Evolutionary conservation across 179 eudicot genomes (phyloP).

Genomic region (Beta corolliflora): DNA sequence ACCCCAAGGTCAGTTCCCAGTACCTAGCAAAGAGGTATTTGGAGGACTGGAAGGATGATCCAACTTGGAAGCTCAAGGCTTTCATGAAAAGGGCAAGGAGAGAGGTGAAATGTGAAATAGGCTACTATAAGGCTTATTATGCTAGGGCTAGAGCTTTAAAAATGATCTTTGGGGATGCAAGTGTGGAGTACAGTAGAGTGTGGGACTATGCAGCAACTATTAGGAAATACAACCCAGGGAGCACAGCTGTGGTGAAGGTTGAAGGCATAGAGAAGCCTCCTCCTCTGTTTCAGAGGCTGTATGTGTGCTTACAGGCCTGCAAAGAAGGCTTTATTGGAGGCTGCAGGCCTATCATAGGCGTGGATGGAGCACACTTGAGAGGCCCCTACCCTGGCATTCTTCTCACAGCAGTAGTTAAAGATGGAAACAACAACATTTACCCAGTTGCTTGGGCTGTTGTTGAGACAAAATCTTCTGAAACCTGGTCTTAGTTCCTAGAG

Average conservation of each 20-base stretch:
- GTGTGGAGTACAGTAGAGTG: not conserved
- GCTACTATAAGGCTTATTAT: not conserved
- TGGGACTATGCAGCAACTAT: not conserved
- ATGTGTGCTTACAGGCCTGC: not conserved
- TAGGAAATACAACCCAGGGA: slow-evolving; percentile 1
- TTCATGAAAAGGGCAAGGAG: not conserved
- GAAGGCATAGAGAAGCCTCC: not conserved
- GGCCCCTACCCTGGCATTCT: too few species aligned
- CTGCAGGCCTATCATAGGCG: too few species aligned
- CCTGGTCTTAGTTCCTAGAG: not conserved
- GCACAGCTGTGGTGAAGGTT: not conserved
- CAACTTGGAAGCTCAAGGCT: not conserved
- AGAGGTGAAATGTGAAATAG: not conserved
- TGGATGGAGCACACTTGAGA: too few species aligned
- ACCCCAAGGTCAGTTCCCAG: not conserved
- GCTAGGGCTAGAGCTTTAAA: not conserved
- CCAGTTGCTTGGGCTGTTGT: slow-evolving; percentile 6
- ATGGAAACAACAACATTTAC: not conserved
- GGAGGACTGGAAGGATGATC: not conserved
- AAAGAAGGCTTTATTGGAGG: too few species aligned
- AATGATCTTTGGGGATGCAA: not conserved
- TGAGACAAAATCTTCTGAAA: not conserved
- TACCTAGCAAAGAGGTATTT: not conserved
- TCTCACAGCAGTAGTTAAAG: too few species aligned
- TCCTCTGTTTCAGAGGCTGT: not conserved